Base-by-base conservation (phyloP, 257 asterid species). In the Euphrasia confusa region DNA sequence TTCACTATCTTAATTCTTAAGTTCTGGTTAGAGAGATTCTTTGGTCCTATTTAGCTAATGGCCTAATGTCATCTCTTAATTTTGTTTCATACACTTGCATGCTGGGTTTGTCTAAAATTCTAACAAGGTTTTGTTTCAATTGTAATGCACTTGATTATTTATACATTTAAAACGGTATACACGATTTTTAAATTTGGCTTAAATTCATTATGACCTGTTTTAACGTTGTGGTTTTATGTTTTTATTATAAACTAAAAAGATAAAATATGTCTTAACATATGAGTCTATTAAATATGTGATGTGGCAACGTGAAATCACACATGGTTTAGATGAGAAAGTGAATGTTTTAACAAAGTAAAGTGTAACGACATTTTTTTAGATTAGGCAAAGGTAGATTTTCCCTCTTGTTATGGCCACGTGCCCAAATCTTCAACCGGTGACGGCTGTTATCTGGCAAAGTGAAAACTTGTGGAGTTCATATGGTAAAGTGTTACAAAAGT, bases 41-140 rank as follows among this genome's bases (percentile, higher is more conserved):
- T 37, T 32, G 49, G 40, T 45, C 57, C 42, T n/a, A 44, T 58
- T 59, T 58, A 32, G 69, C 32, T 21, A 55, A 28, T 56, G 24
- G 32, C 42, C 44, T 39, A 39, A 39, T 28, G 55, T 39, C 42
- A 4, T 4, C 33, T 18, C 48, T 13, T 35, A 30, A 65, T 13
- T n/a, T 53, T 44, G 48, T 53, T 40, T 12, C 6, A 18, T 37
- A 9, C 39, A 68, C 52, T 33, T 17, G 42, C 37, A 2, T 26
- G 24, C 44, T 3, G 15, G 17, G 12, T 5, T 39, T 39, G 7
- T 39, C 7, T 39, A 39, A 39, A 39, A 7, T 39, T 39, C 0
- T 7, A 39, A 39, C 7, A 3, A 39, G 45, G 11, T 39, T 39
- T 39, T 6, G 3, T 39, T 39, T 5, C 45, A 39, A 5, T 39